Evolutionary conservation across 2,329 filamentous ascomycete species (phyloP).

Genomic region (Alternaria gaisen): DNA sequence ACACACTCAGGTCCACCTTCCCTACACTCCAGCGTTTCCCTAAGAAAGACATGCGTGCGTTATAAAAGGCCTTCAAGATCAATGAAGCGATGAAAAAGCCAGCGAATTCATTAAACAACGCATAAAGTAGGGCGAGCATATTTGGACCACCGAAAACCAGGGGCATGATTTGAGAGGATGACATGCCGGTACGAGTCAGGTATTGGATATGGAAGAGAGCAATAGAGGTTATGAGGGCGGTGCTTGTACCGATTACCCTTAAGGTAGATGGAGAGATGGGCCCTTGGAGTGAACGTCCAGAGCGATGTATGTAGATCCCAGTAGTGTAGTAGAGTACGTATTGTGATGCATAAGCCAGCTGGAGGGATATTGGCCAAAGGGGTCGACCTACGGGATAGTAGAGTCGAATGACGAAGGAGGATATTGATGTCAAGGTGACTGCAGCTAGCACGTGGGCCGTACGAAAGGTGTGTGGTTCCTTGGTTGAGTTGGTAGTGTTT

Average conservation of each 20-base stretch:
- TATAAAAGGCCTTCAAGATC: not conserved
- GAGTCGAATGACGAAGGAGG: conserved; percentile 20
- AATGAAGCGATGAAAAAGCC: not conserved
- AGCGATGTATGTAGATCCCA: not conserved
- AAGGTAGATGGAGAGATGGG: not conserved
- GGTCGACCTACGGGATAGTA: conserved; percentile 17
- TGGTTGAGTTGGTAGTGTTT: not conserved
- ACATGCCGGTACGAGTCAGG: not conserved
- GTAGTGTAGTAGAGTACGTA: conserved; percentile 25
- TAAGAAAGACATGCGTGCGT: not conserved
- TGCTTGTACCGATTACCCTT: not conserved
- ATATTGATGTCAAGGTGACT: not conserved
- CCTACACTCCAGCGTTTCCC: not conserved
- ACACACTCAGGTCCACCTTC: not conserved
- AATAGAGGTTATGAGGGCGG: not conserved
- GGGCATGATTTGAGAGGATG: not conserved
- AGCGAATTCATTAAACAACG: not conserved
- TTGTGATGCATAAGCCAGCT: conserved; percentile 25
- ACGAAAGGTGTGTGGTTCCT: not conserved
- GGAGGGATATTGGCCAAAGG: conserved; percentile 18
- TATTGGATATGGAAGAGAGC: not conserved
- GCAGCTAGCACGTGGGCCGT: not conserved
- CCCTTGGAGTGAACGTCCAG: not conserved
- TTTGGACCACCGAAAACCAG: not conserved
- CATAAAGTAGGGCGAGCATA: not conserved